A percentile compares a stretch with the other conserved stretches of the same genome.
phyloP scores from a whole-genome alignment of 192 early-diverging fungal genomes.

The Geranomyces michiganensis region DNA sequence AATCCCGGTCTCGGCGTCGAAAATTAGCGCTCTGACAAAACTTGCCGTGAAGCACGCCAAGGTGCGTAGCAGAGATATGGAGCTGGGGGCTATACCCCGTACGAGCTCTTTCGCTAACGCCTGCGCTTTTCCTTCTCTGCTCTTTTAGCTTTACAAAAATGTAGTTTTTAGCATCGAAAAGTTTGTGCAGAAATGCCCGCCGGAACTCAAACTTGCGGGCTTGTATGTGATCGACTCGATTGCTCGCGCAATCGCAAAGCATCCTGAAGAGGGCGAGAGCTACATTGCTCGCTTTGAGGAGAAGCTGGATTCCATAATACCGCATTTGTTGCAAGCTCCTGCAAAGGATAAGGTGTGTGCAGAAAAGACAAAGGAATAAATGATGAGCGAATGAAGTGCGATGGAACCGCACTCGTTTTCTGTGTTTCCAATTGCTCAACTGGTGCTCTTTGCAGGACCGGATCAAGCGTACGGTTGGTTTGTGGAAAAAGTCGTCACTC shows the following conservation, averaged over 20 bases:
- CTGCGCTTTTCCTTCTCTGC: background rate
- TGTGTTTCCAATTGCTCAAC: background rate
- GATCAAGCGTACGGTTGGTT: constrained; percentile 49
- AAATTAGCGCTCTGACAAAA: constrained; percentile 53
- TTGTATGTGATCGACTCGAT: constrained; percentile 60
- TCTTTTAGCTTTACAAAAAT: constrained; percentile 46
- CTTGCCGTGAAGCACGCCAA: constrained; percentile 51
- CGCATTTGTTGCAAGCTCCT: constrained; percentile 45
- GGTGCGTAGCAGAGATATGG: too few relatives aligned
- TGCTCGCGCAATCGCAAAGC: constrained; percentile 41
- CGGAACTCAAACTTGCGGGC: constrained; percentile 54
- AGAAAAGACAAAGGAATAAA: background rate
- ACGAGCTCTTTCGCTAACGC: too few relatives aligned
- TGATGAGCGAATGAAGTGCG: background rate
- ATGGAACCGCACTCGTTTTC: background rate
- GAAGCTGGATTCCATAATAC: constrained; percentile 48
- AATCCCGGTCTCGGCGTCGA: constrained; percentile 54
- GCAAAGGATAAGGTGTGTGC: constrained; percentile 50
- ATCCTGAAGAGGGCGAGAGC: constrained; percentile 37
- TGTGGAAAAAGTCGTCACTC: constrained; percentile 50
- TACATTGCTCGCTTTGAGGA: constrained; percentile 50
- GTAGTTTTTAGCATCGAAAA: constrained; percentile 51
- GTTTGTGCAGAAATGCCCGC: constrained; percentile 49
- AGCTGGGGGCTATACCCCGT: too few relatives aligned
- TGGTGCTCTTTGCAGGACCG: constrained; percentile 41